Conservation (phyloP, 2,329 filamentous ascomycete genomes). For the Penicillium brevicompactum region DNA sequence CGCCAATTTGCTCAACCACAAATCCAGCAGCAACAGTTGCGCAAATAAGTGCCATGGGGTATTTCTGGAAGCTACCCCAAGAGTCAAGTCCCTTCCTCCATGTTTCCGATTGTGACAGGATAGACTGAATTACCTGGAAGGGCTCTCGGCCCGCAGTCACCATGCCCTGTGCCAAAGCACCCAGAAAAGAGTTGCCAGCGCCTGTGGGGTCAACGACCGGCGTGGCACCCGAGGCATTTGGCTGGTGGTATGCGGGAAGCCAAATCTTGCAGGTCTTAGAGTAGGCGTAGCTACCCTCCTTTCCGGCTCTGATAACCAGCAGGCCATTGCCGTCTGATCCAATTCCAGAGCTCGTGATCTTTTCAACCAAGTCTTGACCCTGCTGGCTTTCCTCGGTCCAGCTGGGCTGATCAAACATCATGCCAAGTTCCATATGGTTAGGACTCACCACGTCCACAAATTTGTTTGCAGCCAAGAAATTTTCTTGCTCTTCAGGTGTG, state of each 20-base stretch:
- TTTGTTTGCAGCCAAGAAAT: constrained; percentile 55
- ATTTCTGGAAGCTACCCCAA: constrained; percentile 50
- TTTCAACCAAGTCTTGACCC: constrained; percentile 36
- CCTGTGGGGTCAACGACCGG: constrained; percentile 87
- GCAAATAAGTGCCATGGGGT: constrained; percentile 72
- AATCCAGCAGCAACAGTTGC: constrained; percentile 85
- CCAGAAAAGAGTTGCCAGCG: constrained; percentile 87
- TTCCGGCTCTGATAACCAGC: constrained; percentile 60
- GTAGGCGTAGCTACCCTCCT: constrained; percentile 59
- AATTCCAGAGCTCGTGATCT: constrained; percentile 40
- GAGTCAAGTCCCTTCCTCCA: constrained; percentile 48
- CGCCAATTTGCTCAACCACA: constrained; percentile 90
- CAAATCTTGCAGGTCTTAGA: constrained; percentile 55
- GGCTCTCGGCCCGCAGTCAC: constrained; percentile 45
- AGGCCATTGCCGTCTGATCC: constrained; percentile 40
- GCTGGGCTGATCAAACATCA: constrained; percentile 69
- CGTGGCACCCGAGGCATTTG: constrained; percentile 31
- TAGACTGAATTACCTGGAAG: constrained; percentile 31
- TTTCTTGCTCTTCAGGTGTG: constrained; percentile 63
- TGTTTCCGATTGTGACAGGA: constrained; percentile 53
- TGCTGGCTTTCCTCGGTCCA: constrained; percentile 34
- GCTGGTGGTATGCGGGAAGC: constrained; percentile 74
- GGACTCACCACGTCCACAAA: constrained; percentile 68
- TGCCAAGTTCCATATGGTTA: constrained; percentile 86
- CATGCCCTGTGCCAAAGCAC: constrained; percentile 60